A percentile compares a stretch with the other conserved stretches of the same genome.
Evolutionary conservation across 2,329 filamentous ascomycete genomes (phyloP).

Genomic region (Akanthomyces muscarius): DNA sequence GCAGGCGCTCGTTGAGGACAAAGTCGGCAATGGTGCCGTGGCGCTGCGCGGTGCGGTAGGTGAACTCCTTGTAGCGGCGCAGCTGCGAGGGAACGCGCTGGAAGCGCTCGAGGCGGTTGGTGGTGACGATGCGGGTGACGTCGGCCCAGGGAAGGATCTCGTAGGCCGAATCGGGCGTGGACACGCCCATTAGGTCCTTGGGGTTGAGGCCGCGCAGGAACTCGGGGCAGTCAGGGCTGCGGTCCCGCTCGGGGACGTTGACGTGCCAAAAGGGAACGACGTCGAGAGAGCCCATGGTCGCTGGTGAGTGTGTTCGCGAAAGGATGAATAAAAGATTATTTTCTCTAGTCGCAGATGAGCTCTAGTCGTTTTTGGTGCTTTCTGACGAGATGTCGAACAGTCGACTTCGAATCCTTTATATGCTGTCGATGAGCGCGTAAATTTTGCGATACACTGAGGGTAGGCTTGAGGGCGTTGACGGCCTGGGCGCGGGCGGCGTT

Average conservation of each 20-base stretch:
- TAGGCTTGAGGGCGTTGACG: background rate
- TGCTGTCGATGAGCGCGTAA: background rate
- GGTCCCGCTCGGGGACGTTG: conserved; percentile 63
- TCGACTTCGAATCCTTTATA: background rate
- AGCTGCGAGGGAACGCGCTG: conserved; percentile 73
- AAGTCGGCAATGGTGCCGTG: conserved; percentile 78
- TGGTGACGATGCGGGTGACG: conserved; percentile 57
- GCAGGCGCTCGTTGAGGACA: conserved; percentile 64
- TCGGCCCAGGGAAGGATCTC: conserved; percentile 62
- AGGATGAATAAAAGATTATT: background rate
- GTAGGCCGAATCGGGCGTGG: conserved; percentile 66
- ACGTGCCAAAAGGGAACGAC: conserved; percentile 71
- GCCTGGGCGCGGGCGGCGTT: background rate
- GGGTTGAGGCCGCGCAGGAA: conserved; percentile 59
- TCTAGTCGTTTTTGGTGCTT: too few species aligned
- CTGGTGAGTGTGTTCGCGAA: background rate
- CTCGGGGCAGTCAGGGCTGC: conserved; percentile 64
- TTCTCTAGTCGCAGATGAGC: background rate
- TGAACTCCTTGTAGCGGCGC: conserved; percentile 71
- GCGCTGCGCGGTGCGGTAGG: conserved; percentile 55
- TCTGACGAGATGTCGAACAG: too few species aligned
- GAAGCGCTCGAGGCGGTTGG: conserved; percentile 72
- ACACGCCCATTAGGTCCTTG: conserved; percentile 69
- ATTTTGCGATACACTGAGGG: too few species aligned
- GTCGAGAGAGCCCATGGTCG: conserved; percentile 34